phyloP scores from a whole-genome alignment of 148 eudicot genomes.

The Simmondsia chinensis region DNA sequence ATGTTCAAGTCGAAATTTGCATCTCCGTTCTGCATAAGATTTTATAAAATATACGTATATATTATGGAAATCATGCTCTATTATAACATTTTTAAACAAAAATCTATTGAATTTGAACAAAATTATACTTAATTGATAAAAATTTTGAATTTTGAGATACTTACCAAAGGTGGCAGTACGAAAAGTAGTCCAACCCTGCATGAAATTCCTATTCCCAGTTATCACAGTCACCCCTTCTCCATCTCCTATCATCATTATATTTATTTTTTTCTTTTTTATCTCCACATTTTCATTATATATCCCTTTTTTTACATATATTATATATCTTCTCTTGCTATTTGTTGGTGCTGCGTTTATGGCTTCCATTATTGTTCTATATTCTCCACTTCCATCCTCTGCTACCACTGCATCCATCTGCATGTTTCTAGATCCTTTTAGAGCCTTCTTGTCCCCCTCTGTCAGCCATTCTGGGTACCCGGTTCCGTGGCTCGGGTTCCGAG shows the following conservation, averaged over 20 bases:
- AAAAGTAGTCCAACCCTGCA: conserved; percentile 89
- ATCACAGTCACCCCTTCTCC: conserved; percentile 67
- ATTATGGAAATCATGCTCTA: too few species aligned
- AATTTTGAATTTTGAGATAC: too few species aligned
- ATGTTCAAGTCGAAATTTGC: too few species aligned
- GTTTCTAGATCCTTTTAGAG: conserved; percentile 25
- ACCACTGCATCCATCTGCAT: conserved; percentile 66
- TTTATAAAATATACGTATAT: too few species aligned
- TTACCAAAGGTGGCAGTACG: conserved; percentile 87
- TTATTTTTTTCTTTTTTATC: conserved; percentile 75
- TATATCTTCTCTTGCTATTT: conserved; percentile 45
- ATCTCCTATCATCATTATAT: conserved; percentile 78
- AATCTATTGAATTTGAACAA: too few species aligned
- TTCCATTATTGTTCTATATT: conserved; percentile 39
- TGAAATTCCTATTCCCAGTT: conserved; percentile 58
- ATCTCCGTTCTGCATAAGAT: too few species aligned
- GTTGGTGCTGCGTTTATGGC: conserved; percentile 57
- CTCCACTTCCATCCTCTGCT: conserved; percentile 59
- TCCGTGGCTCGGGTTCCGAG: conserved; percentile 1
- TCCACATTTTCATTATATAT: conserved; percentile 74
- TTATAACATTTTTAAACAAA: too few species aligned
- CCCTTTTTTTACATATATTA: conserved; percentile 74
- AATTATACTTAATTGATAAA: too few species aligned
- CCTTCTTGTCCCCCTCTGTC: conserved; percentile 54
- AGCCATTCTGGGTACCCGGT: conserved; percentile 57